Conservation (phyloP, 768 basidiomycete genomes). For the Termitomyces sp. region DNA sequence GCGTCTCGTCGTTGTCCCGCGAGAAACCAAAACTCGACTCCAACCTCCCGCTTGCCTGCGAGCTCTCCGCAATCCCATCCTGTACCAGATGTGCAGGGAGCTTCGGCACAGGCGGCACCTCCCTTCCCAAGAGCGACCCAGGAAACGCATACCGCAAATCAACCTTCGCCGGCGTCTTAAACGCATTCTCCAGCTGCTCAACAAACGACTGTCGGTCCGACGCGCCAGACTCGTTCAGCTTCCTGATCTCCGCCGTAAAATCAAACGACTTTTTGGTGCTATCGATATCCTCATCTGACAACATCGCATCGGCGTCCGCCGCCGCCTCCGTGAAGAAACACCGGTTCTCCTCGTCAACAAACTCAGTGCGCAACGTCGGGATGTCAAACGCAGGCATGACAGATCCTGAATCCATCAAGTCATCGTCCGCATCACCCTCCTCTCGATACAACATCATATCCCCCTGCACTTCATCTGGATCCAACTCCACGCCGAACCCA, state of each 20-base stretch:
- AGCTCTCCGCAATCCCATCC: not conserved
- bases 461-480: constrained; percentile 68
- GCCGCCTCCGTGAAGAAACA: constrained; percentile 24
- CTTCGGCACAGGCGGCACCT: constrained; percentile 48
- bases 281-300: constrained; percentile 41
- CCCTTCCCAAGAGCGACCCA: constrained; percentile 24
- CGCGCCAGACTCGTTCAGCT: constrained; percentile 50
- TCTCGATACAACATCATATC: constrained; percentile 29
- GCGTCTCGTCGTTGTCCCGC: constrained; percentile 20
- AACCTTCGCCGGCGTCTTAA: constrained; percentile 69
- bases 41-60: constrained; percentile 11
- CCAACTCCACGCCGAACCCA: constrained; percentile 57
- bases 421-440: constrained; percentile 13
- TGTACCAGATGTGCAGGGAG: constrained; percentile 27
- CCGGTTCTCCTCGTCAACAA: constrained; percentile 16
- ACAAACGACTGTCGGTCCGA: constrained; percentile 73
- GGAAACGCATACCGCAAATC: constrained; percentile 47
- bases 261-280: constrained; percentile 80
- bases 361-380: not conserved
- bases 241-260: constrained; percentile 74
- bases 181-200: constrained; percentile 76
- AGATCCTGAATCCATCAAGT: not conserved
- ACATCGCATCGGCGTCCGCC: constrained; percentile 24
- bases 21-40: constrained; percentile 21
- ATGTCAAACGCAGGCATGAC: not conserved